phyloP scores from a whole-genome alignment of 306 rosid species.

The Glycine latifolia region DNA sequence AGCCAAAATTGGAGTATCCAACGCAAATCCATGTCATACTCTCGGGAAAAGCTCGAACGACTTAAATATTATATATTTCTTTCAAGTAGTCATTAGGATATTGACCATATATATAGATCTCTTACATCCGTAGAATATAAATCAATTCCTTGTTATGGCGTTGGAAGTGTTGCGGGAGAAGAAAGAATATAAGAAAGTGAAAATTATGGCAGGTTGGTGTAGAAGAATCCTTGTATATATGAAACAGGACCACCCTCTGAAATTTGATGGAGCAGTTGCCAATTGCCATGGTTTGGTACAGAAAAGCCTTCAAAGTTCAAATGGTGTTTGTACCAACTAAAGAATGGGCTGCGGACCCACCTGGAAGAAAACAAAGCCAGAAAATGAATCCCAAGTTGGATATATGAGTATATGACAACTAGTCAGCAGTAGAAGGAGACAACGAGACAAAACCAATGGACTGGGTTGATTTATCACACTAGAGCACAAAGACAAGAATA shows the following conservation, averaged over 20 bases:
- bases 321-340: slow-evolving; percentile 21
- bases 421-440: slow-evolving; percentile 10
- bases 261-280: slow-evolving; percentile 53
- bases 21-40: no score
- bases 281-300: slow-evolving; percentile 21
- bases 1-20: no score
- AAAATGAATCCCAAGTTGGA: slow-evolving; percentile 31
- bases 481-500: slow-evolving; percentile 23
- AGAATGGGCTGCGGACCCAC: slow-evolving; percentile 29
- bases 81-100: neutral
- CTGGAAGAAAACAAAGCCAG: slow-evolving; percentile 18
- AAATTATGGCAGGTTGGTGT: slow-evolving; percentile 28
- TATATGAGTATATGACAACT: slow-evolving; percentile 25
- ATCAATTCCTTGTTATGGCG: neutral
- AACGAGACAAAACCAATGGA: slow-evolving; percentile 38
- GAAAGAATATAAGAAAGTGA: neutral
- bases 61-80: neutral
- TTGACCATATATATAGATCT: slow-evolving; percentile 14
- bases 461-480: slow-evolving; percentile 30
- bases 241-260: slow-evolving; percentile 24
- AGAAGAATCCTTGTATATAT: slow-evolving; percentile 19
- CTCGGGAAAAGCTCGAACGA: neutral
- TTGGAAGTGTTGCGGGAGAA: neutral
- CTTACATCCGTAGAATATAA: neutral
- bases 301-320: neutral